Percentiles rank a stretch among this genome's conserved stretches.
phyloP scores from a whole-genome alignment of 2,329 filamentous ascomycete species.

The Botryosphaeria dothidea region DNA sequence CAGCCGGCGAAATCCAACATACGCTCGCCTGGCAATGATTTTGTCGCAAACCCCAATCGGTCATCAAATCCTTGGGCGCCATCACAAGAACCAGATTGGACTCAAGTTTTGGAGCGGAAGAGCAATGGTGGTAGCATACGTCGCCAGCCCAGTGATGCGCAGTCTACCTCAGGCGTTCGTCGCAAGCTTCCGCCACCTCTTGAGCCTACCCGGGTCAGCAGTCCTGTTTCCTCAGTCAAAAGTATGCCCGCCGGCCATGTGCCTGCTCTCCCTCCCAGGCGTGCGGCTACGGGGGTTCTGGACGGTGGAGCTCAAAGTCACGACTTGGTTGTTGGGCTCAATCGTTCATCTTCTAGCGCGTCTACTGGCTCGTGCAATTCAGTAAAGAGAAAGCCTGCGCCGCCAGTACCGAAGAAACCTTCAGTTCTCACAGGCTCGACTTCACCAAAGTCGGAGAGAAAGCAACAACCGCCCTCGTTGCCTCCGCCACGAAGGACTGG shows the following conservation, averaged over 20 bases:
- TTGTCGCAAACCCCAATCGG: conserved; percentile 70
- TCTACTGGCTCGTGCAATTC: conserved; percentile 8
- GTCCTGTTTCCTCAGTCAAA: conserved; percentile 24
- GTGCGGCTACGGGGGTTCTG: conserved; percentile 14
- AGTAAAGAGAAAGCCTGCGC: conserved; percentile 13
- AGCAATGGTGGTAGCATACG: background rate
- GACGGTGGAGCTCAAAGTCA: conserved; percentile 18
- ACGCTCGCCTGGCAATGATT: conserved; percentile 62
- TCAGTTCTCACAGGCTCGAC: background rate
- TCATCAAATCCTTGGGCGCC: conserved; percentile 79
- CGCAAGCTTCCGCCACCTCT: conserved; percentile 21
- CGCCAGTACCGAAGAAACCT: conserved; percentile 19
- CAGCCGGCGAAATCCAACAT: conserved; percentile 75
- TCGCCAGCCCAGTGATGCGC: conserved; percentile 4
- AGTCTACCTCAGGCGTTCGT: conserved; percentile 27
- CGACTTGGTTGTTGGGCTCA: background rate
- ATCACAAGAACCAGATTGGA: conserved; percentile 81
- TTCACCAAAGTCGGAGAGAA: conserved; percentile 4
- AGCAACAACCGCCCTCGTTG: conserved; percentile 3
- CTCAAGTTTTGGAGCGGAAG: conserved; percentile 45
- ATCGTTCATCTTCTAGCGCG: conserved; percentile 8
- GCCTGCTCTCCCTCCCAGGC: conserved; percentile 30
- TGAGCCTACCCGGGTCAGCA: background rate
- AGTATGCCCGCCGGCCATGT: conserved; percentile 30
- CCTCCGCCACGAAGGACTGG: conserved; percentile 1